phyloP scores from a whole-genome alignment of 345 rosid species.

The Sonneratia alba region DNA sequence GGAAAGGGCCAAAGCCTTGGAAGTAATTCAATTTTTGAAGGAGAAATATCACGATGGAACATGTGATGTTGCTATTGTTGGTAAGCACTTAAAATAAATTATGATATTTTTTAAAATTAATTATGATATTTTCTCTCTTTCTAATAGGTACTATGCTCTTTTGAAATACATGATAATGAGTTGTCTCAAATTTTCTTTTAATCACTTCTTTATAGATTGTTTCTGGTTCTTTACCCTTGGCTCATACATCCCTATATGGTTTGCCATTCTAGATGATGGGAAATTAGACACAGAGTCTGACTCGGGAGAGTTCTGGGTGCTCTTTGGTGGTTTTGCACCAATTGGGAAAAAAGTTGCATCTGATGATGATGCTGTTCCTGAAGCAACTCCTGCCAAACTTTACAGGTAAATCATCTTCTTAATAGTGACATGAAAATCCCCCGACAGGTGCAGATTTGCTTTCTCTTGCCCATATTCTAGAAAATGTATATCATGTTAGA shows the following conservation, averaged over 20 bases:
- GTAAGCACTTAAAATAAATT: conserved; percentile 29
- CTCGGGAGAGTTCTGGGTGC: conserved; percentile 92
- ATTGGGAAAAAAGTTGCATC: conserved; percentile 67
- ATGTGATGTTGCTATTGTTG: conserved; percentile 75
- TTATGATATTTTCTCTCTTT: conserved; percentile 1
- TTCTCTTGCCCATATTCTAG: neutral
- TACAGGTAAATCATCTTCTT: conserved; percentile 37
- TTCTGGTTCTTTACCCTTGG: neutral
- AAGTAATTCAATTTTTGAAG: conserved; percentile 85
- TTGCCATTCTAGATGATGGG: conserved; percentile 61
- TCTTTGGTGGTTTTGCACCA: conserved; percentile 94
- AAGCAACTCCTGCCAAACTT: conserved; percentile 62
- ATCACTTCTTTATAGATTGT: neutral
- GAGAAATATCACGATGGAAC: conserved; percentile 81
- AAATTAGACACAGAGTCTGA: conserved; percentile 92
- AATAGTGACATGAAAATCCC: neutral
- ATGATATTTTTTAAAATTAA: conserved; percentile 9
- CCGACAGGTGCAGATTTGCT: neutral
- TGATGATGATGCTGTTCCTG: conserved; percentile 75
- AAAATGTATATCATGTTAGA: neutral
- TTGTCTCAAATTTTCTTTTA: neutral
- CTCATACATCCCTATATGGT: conserved; percentile 6
- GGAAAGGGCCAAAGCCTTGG: conserved; percentile 96
- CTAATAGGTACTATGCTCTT: neutral
- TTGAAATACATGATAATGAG: conserved; percentile 5